Evolutionary conservation across 495 filamentous ascomycete species (phyloP).

Genomic region (Penicillium robsamsonii): DNA sequence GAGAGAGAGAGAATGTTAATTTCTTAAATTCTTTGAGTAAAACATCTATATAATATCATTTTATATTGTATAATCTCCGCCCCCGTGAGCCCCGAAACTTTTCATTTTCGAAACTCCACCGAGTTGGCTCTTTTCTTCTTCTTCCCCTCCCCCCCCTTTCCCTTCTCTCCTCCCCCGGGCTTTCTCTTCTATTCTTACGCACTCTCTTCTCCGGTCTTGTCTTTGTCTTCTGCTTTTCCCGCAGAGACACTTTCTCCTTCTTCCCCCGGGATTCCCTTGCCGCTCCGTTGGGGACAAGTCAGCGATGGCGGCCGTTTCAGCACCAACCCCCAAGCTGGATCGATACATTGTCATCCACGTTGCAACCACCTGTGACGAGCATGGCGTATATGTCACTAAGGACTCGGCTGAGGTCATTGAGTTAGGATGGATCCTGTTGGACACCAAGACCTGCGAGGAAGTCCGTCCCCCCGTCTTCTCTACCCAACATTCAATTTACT

Average conservation of each 20-base stretch:
- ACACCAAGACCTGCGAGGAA: conserved; percentile 89
- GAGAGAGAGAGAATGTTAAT: background rate
- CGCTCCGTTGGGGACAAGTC: conserved; percentile 33
- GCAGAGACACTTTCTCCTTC: conserved; percentile 32
- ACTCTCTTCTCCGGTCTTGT: conserved; percentile 30
- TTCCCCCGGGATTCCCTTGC: conserved; percentile 25
- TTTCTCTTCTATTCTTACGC: conserved; percentile 29
- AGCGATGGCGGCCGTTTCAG: conserved; percentile 51
- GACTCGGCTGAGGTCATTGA: conserved; percentile 99
- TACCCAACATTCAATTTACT: conserved; percentile 9
- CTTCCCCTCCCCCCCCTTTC: conserved; percentile 29
- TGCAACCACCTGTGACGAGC: conserved; percentile 97
- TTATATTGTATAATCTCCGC: conserved; percentile 17
- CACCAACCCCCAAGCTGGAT: conserved; percentile 69
- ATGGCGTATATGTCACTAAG: conserved; percentile 98
- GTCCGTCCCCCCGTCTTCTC: conserved; percentile 48
- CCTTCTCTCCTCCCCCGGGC: conserved; percentile 25
- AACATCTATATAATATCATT: background rate
- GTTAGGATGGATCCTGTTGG: conserved; percentile 94
- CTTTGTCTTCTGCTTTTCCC: conserved; percentile 36
- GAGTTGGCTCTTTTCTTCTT: conserved; percentile 26
- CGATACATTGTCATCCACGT: conserved; percentile 97
- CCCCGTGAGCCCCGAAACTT: conserved; percentile 32
- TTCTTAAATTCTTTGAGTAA: background rate
- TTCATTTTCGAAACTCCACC: conserved; percentile 41